Percentiles rank a stretch among this genome's conserved stretches.
phyloP scores from a whole-genome alignment of 345 rosid species.

The Acer yangbiense region DNA sequence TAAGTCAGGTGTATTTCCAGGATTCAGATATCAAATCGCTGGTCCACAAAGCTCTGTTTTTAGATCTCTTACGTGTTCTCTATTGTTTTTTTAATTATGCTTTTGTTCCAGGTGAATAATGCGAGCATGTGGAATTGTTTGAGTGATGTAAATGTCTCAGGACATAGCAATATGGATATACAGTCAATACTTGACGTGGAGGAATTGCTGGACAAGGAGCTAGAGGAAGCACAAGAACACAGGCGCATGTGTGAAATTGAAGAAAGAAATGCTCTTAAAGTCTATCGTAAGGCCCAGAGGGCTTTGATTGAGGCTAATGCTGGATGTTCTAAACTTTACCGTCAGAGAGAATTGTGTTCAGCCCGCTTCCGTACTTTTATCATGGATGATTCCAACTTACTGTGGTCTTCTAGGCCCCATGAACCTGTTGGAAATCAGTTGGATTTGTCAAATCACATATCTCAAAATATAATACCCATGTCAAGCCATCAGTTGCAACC shows the following conservation, averaged over 20 bases:
- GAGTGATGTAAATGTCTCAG: slow-evolving; percentile 40
- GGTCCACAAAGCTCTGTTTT: slow-evolving; percentile 10
- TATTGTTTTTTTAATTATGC: neutral
- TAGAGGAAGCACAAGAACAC: slow-evolving; percentile 79
- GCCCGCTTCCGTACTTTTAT: slow-evolving; percentile 66
- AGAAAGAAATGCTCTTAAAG: slow-evolving; percentile 90
- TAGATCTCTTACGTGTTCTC: neutral
- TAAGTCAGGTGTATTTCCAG: slow-evolving; percentile 46
- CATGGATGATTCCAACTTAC: slow-evolving; percentile 53
- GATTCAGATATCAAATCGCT: slow-evolving; percentile 20
- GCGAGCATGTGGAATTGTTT: slow-evolving; percentile 39
- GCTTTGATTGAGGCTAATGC: slow-evolving; percentile 87
- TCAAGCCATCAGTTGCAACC: slow-evolving; percentile 44
- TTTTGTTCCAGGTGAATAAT: slow-evolving; percentile 45
- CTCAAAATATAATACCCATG: slow-evolving; percentile 45
- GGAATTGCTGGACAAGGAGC: slow-evolving; percentile 81
- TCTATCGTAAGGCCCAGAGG: slow-evolving; percentile 85
- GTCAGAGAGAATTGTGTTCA: slow-evolving; percentile 73
- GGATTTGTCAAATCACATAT: slow-evolving; percentile 33
- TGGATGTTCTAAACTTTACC: slow-evolving; percentile 73
- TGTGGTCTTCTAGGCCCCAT: slow-evolving; percentile 50
- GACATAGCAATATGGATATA: slow-evolving; percentile 41
- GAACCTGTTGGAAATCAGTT: slow-evolving; percentile 43
- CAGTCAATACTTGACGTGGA: slow-evolving; percentile 64
- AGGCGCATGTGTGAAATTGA: slow-evolving; percentile 81